These are phyloP conservation scores for Sphaerulina vaccinii DNA, from an alignment of 2,329 filamentous ascomycete species.

Conservation along the genomic window DNA sequence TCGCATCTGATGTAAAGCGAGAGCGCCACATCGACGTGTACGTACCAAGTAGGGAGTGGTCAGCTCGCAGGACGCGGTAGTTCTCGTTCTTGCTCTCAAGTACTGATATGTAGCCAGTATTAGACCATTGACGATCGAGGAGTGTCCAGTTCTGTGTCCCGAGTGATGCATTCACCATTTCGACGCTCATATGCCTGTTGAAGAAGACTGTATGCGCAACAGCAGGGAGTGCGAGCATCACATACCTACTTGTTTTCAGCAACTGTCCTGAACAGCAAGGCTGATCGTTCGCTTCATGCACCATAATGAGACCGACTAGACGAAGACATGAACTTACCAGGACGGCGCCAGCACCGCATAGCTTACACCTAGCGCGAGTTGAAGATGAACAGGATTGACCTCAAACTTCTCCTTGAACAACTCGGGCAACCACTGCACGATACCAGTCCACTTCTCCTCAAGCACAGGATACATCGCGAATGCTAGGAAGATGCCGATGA, in stretches of 20 bases:
- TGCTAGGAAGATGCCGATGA: background rate
- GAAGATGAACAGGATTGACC: slow-evolving; percentile 61
- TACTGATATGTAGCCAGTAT: slow-evolving; percentile 90
- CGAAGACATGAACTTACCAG: background rate
- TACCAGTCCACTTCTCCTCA: slow-evolving; percentile 9
- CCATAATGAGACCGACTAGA: background rate
- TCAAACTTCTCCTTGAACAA: slow-evolving; percentile 9
- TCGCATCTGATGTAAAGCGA: background rate
- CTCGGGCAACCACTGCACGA: slow-evolving; percentile 10
- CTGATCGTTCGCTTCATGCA: background rate
- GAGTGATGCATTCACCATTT: slow-evolving; percentile 45
- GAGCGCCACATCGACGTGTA: background rate
- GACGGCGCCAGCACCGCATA: slow-evolving; percentile 44
- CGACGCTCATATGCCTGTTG: slow-evolving; percentile 66
- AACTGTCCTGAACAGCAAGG: background rate
- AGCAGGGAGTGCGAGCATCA: slow-evolving; percentile 68
- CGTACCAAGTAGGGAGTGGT: slow-evolving; percentile 73
- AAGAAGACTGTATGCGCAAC: slow-evolving; percentile 67
- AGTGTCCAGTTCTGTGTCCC: slow-evolving; percentile 67
- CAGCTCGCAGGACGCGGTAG: slow-evolving; percentile 83
- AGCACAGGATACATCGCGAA: slow-evolving; percentile 10
- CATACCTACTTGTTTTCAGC: slow-evolving; percentile 1
- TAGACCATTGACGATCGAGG: slow-evolving; percentile 77
- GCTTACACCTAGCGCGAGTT: slow-evolving; percentile 63
- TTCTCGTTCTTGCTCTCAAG: slow-evolving; percentile 69